These are phyloP conservation scores for Kuraishia cidri DNA, from an alignment of 805 yeast genomes.

Conservation along the genomic window DNA sequence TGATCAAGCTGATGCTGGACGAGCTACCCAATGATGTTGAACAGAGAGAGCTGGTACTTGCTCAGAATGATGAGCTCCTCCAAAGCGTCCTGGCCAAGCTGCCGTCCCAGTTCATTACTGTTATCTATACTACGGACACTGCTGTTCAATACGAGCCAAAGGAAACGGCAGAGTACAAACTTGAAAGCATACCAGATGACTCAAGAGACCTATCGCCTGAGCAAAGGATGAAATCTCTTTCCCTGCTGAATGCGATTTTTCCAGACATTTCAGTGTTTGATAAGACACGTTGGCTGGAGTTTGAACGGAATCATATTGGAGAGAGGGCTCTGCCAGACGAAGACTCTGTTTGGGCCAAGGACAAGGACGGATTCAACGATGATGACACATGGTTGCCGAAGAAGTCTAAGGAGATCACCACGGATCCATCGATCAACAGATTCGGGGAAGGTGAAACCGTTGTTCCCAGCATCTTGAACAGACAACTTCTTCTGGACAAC, in stretches of 20 bases:
- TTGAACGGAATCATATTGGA: slow-evolving; percentile 42
- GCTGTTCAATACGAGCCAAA: slow-evolving; percentile 10
- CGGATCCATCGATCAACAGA: slow-evolving; percentile 12
- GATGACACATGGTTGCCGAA: slow-evolving; percentile 21
- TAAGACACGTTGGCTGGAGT: slow-evolving; percentile 37
- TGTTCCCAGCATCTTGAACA: slow-evolving; percentile 30
- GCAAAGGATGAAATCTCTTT: slow-evolving; percentile 12
- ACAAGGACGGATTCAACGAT: slow-evolving; percentile 6
- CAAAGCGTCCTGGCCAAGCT: slow-evolving; percentile 51
- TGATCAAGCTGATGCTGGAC: slow-evolving; percentile 51
- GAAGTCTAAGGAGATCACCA: slow-evolving; percentile 11
- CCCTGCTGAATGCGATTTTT: slow-evolving; percentile 33
- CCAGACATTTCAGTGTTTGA: slow-evolving; percentile 44
- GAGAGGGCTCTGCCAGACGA: no score
- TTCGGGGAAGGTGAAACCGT: slow-evolving; percentile 20
- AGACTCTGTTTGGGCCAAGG: slow-evolving; percentile 22
- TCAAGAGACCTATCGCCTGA: slow-evolving; percentile 21
- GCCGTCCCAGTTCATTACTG: slow-evolving; percentile 66
- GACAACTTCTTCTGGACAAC: slow-evolving; percentile 39
- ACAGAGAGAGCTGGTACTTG: slow-evolving; percentile 10
- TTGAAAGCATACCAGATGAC: slow-evolving; percentile 21
- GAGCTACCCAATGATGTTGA: slow-evolving; percentile 28
- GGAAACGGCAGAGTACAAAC: slow-evolving; percentile 6
- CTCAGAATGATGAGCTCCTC: slow-evolving; percentile 24
- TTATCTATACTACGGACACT: slow-evolving; percentile 44